Percentiles rank a stretch among this genome's conserved stretches.
Conservation (phyloP, 2,329 filamentous ascomycete genomes). For the Ophiostoma australiae region DNA sequence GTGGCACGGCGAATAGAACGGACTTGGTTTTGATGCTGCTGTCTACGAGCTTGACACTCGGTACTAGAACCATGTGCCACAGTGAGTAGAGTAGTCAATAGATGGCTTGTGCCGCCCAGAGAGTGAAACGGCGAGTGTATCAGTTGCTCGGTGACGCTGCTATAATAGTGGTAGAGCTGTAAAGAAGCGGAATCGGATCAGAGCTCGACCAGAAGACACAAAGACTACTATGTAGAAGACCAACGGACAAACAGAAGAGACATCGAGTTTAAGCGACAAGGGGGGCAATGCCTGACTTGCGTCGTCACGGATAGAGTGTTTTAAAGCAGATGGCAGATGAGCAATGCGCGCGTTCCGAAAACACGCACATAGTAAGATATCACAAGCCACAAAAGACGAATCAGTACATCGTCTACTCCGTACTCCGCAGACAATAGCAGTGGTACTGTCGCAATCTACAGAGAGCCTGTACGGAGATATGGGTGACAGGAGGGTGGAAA, state of each 20-base stretch:
- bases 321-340: neutral
- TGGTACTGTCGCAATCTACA: neutral
- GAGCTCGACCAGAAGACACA: neutral
- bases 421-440: neutral
- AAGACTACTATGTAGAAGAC: too few species aligned
- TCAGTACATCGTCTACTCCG: neutral
- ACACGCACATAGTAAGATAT: neutral
- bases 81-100: too few species aligned
- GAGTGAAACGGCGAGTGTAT: neutral
- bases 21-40: neutral
- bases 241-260: neutral
- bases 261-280: neutral
- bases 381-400: neutral
- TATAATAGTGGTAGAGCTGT: neutral
- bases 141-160: neutral
- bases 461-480: neutral
- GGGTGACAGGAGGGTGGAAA: neutral
- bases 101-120: neutral
- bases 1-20: neutral
- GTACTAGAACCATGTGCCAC: neutral
- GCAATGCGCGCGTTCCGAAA: neutral
- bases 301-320: neutral
- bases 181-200: neutral
- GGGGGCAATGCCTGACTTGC: neutral
- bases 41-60: neutral